Conservation (phyloP, 2,329 filamentous ascomycete species). For the Botrytis deweyae region DNA sequence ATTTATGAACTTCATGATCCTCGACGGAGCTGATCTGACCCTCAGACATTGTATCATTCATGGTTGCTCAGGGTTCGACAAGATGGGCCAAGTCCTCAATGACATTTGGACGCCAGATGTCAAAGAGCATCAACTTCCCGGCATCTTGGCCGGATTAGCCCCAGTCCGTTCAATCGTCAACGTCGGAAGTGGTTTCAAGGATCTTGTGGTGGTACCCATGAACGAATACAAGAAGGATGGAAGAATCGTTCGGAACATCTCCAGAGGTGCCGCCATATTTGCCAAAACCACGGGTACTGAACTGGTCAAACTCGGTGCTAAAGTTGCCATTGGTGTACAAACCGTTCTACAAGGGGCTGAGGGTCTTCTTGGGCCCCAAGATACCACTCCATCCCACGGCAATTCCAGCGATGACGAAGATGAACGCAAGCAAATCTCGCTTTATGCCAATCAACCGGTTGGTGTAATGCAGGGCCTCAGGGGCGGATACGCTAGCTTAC, state of each 20-base stretch:
- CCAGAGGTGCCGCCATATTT: constrained; percentile 87
- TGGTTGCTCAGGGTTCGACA: constrained; percentile 86
- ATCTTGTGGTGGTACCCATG: constrained; percentile 86
- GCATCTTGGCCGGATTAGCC: constrained; percentile 83
- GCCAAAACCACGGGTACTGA: constrained; percentile 92
- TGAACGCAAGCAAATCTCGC: constrained; percentile 75
- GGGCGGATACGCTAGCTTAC: constrained; percentile 77
- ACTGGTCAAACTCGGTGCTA: constrained; percentile 90
- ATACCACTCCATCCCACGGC: constrained; percentile 40
- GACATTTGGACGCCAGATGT: constrained; percentile 97
- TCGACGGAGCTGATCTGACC: constrained; percentile 84
- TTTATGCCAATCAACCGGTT: constrained; percentile 92
- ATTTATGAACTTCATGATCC: constrained; percentile 97
- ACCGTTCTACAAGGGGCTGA: constrained; percentile 90
- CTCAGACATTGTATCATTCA: constrained; percentile 90
- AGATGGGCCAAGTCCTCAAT: constrained; percentile 84
- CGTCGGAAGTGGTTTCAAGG: constrained; percentile 80
- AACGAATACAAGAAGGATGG: constrained; percentile 93
- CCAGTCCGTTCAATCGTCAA: constrained; percentile 90
- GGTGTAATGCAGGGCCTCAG: constrained; percentile 83
- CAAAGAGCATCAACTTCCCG: constrained; percentile 81
- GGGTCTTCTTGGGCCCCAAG: constrained; percentile 60
- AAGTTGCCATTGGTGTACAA: constrained; percentile 91
- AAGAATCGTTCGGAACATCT: constrained; percentile 83
- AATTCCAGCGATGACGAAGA: constrained; percentile 64